A percentile compares a stretch with the other conserved stretches of the same genome.
These are phyloP conservation scores for Populus deltoides DNA, from an alignment of 345 rosid species.

Conservation along the genomic window DNA sequence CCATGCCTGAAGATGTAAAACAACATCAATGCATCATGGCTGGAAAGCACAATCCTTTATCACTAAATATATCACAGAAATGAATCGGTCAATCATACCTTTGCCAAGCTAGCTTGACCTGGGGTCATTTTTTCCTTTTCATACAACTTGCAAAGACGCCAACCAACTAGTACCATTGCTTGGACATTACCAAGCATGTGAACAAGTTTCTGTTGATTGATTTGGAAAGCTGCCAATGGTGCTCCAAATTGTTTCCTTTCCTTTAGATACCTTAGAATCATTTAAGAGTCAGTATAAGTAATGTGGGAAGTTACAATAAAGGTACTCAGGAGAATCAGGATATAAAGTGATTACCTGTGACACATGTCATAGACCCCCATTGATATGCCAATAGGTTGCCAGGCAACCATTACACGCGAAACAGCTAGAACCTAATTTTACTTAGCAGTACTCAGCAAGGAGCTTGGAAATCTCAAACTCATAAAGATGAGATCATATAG, in stretches of 20 bases:
- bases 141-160: slow-evolving; percentile 93
- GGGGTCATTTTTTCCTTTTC: slow-evolving; percentile 84
- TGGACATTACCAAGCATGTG: slow-evolving; percentile 83
- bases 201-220: slow-evolving; percentile 91
- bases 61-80: neutral
- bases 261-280: slow-evolving; percentile 57
- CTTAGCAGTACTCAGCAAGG: slow-evolving; percentile 8
- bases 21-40: neutral
- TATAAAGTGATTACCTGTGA: slow-evolving; percentile 54
- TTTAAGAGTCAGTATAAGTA: slow-evolving; percentile 12
- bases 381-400: slow-evolving; percentile 94
- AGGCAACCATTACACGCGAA: slow-evolving; percentile 89
- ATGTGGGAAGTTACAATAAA: neutral
- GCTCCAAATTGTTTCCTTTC: slow-evolving; percentile 99
- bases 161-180: slow-evolving; percentile 88
- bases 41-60: neutral
- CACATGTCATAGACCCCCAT: slow-evolving; percentile 98
- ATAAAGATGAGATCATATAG: neutral
- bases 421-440: slow-evolving; percentile 72
- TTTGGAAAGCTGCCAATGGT: slow-evolving; percentile 88
- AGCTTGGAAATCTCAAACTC: neutral
- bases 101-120: slow-evolving; percentile 95
- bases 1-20: slow-evolving; percentile 61
- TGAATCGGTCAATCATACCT: slow-evolving; percentile 46
- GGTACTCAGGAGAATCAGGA: neutral